A percentile compares a stretch with the other conserved stretches of the same genome.
Conservation (phyloP, 179 eudicot species). For the Amaranthus tricolor region DNA sequence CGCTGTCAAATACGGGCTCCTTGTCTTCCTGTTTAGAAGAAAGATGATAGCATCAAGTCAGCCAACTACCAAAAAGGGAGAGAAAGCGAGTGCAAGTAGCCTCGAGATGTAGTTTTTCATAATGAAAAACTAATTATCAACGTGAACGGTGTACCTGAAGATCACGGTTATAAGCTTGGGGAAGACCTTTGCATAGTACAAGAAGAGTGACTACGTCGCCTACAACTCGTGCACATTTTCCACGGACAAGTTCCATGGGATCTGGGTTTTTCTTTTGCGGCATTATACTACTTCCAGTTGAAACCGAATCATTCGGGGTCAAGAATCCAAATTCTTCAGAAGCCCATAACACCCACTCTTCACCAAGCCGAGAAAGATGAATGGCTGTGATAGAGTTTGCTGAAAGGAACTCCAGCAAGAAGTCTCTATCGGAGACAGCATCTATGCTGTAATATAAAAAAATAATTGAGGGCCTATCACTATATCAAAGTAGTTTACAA, state of each 20-base stretch:
- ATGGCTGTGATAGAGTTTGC: constrained; percentile 86
- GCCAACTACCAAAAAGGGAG: not conserved
- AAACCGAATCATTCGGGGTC: constrained; percentile 88
- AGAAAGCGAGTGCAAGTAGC: not conserved
- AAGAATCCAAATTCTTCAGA: constrained; percentile 96
- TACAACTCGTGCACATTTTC: constrained; percentile 88
- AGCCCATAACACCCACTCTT: constrained; percentile 99
- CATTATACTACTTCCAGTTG: constrained; percentile 99
- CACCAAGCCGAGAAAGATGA: constrained; percentile 97
- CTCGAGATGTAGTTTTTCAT: not conserved
- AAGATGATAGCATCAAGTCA: constrained; percentile 5
- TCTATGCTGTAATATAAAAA: constrained; percentile 68
- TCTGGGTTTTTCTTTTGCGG: constrained; percentile 99
- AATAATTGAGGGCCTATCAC: constrained; percentile 17
- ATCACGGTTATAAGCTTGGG: constrained; percentile 97
- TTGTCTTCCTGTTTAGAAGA: constrained; percentile 73
- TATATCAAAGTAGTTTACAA: constrained; percentile 7
- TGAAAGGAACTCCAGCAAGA: constrained; percentile 89
- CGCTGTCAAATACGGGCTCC: constrained; percentile 95
- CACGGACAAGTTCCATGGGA: constrained; percentile 99
- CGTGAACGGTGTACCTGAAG: constrained; percentile 78
- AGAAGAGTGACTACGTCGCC: constrained; percentile 90
- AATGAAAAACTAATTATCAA: not conserved
- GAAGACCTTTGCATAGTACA: constrained; percentile 96
- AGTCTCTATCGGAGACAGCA: constrained; percentile 98